phyloP scores from a whole-genome alignment of 768 basidiomycete species.

The Glaciozyma martinii region DNA sequence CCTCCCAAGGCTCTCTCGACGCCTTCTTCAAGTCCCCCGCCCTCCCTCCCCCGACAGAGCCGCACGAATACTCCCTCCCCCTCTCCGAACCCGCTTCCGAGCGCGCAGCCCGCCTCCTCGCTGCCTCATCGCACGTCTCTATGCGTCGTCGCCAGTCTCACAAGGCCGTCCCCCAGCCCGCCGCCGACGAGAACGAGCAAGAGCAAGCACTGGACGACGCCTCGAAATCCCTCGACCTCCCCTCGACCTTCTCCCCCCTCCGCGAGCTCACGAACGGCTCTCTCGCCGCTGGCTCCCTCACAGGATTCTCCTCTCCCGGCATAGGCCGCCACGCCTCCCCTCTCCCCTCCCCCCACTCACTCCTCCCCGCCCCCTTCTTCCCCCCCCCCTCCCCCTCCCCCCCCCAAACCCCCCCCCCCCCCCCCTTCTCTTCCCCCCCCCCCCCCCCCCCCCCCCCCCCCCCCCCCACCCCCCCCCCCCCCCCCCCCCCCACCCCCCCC shows the following conservation, averaged over 20 bases:
- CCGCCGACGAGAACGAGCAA: not conserved
- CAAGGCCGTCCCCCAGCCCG: not conserved
- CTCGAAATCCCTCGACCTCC: not conserved
- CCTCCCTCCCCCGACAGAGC: not conserved
- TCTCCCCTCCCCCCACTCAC: not conserved
- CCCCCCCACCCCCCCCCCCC: slow-evolving; percentile 30
- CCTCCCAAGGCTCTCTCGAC: not conserved
- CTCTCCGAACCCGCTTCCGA: not conserved
- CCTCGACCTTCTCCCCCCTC: slow-evolving; percentile 14
- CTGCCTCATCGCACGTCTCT: not conserved
- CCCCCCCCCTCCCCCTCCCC: slow-evolving; percentile 14
- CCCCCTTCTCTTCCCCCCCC: not conserved
- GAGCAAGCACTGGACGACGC: not conserved
- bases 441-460: not conserved
- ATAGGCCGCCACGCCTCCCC: slow-evolving; percentile 22
- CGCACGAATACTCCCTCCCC: not conserved
- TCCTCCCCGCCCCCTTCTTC: not conserved
- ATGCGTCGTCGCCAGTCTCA: not conserved
- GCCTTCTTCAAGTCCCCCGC: slow-evolving; percentile 1
- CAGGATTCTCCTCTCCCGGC: slow-evolving; percentile 4
- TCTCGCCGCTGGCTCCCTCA: not conserved
- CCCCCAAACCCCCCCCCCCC: not conserved
- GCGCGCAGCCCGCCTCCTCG: not conserved
- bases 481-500: slow-evolving; percentile 47
- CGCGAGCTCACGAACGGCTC: slow-evolving; percentile 5